Evolutionary conservation across 2,329 filamentous ascomycete genomes (phyloP).

Genomic region (Aspergillus chevalieri): DNA sequence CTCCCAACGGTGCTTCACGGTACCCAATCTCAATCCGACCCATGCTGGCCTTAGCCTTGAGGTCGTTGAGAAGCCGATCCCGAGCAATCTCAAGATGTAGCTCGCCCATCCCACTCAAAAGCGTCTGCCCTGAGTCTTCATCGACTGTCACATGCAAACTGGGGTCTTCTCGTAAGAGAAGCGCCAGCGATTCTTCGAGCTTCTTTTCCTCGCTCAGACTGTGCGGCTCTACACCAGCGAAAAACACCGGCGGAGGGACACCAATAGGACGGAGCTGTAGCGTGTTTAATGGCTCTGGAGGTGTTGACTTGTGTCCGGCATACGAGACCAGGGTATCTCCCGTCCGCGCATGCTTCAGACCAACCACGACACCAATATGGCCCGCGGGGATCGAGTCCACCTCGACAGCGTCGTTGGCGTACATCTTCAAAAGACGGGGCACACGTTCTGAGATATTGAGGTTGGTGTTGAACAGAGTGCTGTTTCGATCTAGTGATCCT

Average conservation of each 20-base stretch:
- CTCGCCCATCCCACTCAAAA: conserved; percentile 93
- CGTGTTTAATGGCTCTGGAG: conserved; percentile 62
- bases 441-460: conserved; percentile 72
- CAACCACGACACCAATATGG: conserved; percentile 89
- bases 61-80: conserved; percentile 78
- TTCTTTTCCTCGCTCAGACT: conserved; percentile 73
- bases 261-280: conserved; percentile 81
- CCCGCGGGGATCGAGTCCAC: conserved; percentile 73
- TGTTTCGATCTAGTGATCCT: conserved; percentile 68
- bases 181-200: conserved; percentile 66
- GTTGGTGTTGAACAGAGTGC: conserved; percentile 79
- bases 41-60: conserved; percentile 79
- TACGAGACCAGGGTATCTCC: conserved; percentile 86
- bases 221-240: conserved; percentile 82
- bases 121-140: conserved; percentile 85
- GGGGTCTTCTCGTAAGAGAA: conserved; percentile 84
- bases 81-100: conserved; percentile 90
- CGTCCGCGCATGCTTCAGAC: conserved; percentile 83
- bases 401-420: conserved; percentile 79
- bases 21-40: conserved; percentile 94
- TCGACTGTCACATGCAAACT: conserved; percentile 80
- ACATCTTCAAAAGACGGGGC: conserved; percentile 79
- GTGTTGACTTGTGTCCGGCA: conserved; percentile 55
- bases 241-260: conserved; percentile 90
- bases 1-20: conserved; percentile 66